phyloP scores from a whole-genome alignment of 2,329 filamentous ascomycete genomes.

The Sporothrix humicola region DNA sequence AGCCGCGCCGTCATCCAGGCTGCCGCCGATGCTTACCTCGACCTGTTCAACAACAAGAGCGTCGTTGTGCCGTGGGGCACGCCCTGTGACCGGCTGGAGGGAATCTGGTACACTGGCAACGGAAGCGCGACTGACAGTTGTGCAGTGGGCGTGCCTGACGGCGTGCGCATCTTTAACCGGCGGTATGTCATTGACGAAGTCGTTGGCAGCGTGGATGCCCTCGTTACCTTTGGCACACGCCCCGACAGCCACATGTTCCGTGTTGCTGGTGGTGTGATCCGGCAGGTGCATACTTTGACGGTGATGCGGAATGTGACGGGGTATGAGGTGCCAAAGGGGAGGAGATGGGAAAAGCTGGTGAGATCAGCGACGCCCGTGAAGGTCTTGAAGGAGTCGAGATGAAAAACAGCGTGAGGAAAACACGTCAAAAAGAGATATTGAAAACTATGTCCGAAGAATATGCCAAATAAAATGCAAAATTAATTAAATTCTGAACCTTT shows the following conservation, averaged over 20 bases:
- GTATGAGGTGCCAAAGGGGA: no score
- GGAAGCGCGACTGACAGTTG: constrained; percentile 39
- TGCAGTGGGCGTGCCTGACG: constrained; percentile 37
- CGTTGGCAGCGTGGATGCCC: constrained; percentile 41
- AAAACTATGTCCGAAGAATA: neutral
- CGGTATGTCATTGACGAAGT: constrained; percentile 43
- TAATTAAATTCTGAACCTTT: neutral
- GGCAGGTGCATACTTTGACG: constrained; percentile 46
- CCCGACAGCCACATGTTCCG: constrained; percentile 48
- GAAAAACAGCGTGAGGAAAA: neutral
- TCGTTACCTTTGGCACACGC: constrained; percentile 43
- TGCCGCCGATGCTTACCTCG: constrained; percentile 48
- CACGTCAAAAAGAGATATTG: neutral
- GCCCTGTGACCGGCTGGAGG: constrained; percentile 45
- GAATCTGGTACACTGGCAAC: constrained; percentile 41
- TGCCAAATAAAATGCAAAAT: neutral
- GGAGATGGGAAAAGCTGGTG: neutral
- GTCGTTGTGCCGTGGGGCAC: constrained; percentile 47
- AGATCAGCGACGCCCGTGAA: neutral
- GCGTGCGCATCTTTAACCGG: constrained; percentile 38
- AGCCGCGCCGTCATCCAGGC: constrained; percentile 41
- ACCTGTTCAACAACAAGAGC: constrained; percentile 46
- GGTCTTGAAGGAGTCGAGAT: neutral
- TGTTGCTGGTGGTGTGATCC: constrained; percentile 44
- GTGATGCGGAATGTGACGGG: constrained; percentile 37